Base-by-base conservation (phyloP, 1,284 basidiomycete genomes). In the Xanthoconium separans region DNA sequence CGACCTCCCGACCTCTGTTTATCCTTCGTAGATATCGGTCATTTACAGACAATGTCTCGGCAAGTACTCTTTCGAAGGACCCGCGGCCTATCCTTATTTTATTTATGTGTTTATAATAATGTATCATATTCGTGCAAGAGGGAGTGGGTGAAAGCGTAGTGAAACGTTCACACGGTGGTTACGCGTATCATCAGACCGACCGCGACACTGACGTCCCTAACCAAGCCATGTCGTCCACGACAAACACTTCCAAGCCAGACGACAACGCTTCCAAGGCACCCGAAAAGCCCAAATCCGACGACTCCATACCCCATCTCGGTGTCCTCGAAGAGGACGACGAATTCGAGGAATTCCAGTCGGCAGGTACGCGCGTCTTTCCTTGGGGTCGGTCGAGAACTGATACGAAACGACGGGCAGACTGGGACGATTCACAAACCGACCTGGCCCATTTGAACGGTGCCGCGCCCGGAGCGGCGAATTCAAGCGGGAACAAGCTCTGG, bases 401-500 rank as follows among this genome's bases (percentile, higher is more conserved):
- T 5, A 36, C 9, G 2, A 9, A 6, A 27, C 27, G 27, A n/a
- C n/a, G 8, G 15, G 8, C 6, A 51, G 50, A 51, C 65, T 93
- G 92, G 91, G 86, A 92, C 54, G 89, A 93, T 63, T 83, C 87
- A 0, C 80, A 91, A 61, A 92, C 91, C 5, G 85, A 91, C 66
- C 72, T 93, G 27, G 86, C 87, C 8, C 88, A 92, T 68, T 72
- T 92, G 42, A 81, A 80, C 51, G 85, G 86, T n/a, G 76, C 81
- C 13, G 80, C 82, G 20, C 87, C 87, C 3, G 88, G 85, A 4
- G 83, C 78, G 22, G 85, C 88, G 12, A 87, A 84, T 66, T 85
- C 86, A 24, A 84, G 82, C 39, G 86, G 86, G 12, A 84, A 91
- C 70, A 91, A 95, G 68, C 77, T 98, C 31, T 99, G 96, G 96